Base-by-base conservation (phyloP, 164 flowering plant species). In the Pachysandra terminalis region DNA sequence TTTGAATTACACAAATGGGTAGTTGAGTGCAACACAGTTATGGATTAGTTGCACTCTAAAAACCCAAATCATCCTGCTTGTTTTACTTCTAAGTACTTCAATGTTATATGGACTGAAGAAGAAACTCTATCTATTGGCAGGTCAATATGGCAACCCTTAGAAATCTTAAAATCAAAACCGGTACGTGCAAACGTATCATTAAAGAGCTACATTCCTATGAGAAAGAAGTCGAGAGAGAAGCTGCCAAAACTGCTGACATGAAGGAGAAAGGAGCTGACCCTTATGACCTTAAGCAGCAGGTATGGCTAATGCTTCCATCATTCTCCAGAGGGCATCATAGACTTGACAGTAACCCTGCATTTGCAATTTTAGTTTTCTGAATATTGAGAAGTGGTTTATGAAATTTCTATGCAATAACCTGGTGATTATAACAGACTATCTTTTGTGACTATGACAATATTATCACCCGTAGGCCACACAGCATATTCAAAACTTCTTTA, bases 241-340 rank as follows among this genome's bases (percentile, higher is more conserved):
- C 94, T 51, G 82, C 96, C 25, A 95, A 91, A 71, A 87, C 96
- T 27, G 87, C 89, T 12, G 87, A 85, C 48, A 95, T 91, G 98
- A 91, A 95, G 80, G 93, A 87, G 71, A 90, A 85, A 56, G 90
- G 90, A 53, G 96, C 96, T 68, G 97, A 95, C 69, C 91, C 94
- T 23, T 89, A 91, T 74, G 97, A 91, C 75, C 91, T 91, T 53
- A 91, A 95, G 73, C 97, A 95, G 65, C 98, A 94, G 97, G 97
- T 88, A 64, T 71, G 35, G 12, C 16, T 17, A 9, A 0, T 10
- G 9, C 13, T 49, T 52, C 7, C 13, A 59, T 35, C 10, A n/a
- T 65, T 55, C 19, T n/a, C 37, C 59, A 37, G 54, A 23, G 9
- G 15, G 17, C 17, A 45, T 45, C 6, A 15, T 45, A 45, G 51